Percentiles rank a stretch among this genome's conserved stretches.
Evolutionary conservation across 768 basidiomycete genomes (phyloP).

Genomic region (Tylopilus subfusipes): DNA sequence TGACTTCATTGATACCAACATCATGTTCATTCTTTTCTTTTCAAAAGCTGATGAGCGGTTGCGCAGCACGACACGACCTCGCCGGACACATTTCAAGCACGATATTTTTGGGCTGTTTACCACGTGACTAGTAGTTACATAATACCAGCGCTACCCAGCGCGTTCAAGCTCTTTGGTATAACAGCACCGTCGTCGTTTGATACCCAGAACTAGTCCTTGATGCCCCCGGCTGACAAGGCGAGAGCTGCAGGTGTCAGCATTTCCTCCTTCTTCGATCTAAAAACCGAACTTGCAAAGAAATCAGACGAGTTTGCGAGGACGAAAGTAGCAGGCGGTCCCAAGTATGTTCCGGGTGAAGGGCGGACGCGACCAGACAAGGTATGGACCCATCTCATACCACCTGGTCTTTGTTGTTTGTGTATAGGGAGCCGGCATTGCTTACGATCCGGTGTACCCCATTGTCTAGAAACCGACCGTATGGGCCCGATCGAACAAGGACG

Average conservation of each 20-base stretch:
- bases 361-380: constrained; percentile 69
- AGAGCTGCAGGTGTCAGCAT: constrained; percentile 69
- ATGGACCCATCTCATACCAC: constrained; percentile 1
- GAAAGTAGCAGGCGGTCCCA: constrained; percentile 54
- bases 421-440: neutral
- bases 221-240: constrained; percentile 52
- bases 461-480: constrained; percentile 73
- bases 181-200: neutral
- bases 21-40: neutral
- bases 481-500: constrained; percentile 73
- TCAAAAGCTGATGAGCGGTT: too few relatives aligned
- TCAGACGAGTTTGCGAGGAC: constrained; percentile 61
- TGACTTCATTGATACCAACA: neutral
- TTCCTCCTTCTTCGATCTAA: constrained; percentile 79
- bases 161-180: too few relatives aligned
- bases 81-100: too few relatives aligned
- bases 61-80: too few relatives aligned
- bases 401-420: too few relatives aligned
- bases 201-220: constrained; percentile 14
- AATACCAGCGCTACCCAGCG: neutral
- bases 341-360: constrained; percentile 55
- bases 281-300: constrained; percentile 49
- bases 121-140: constrained; percentile 9
- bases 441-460: too few relatives aligned
- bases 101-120: neutral